A percentile compares a stretch with the other conserved stretches of the same genome.
Evolutionary conservation across 2,329 filamentous ascomycete genomes (phyloP).

Genomic region (Emergomyces orientalis): DNA sequence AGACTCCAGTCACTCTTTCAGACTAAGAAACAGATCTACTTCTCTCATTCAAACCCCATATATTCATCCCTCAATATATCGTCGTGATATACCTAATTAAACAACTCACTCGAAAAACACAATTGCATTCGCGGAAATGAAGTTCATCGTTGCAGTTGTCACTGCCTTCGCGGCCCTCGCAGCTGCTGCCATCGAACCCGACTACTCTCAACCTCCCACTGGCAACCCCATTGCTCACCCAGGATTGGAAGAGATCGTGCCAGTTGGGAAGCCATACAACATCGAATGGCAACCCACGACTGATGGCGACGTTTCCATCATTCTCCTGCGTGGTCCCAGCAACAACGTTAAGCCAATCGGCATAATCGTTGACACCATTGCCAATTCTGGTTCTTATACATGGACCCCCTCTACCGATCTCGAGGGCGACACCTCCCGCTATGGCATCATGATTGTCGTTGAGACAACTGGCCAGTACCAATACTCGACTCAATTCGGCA

Average conservation of each 20-base stretch:
- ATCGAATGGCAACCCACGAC: slow-evolving; percentile 48
- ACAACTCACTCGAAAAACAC: background rate
- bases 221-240: slow-evolving; percentile 50
- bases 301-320: slow-evolving; percentile 41
- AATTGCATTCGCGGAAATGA: slow-evolving; percentile 26
- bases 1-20: slow-evolving; percentile 20
- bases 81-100: background rate
- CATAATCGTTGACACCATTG: slow-evolving; percentile 45
- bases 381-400: slow-evolving; percentile 47
- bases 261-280: slow-evolving; percentile 46
- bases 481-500: slow-evolving; percentile 54
- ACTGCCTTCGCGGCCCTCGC: slow-evolving; percentile 33
- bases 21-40: background rate
- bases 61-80: background rate
- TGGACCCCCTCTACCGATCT: slow-evolving; percentile 47
- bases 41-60: slow-evolving; percentile 15
- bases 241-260: slow-evolving; percentile 44
- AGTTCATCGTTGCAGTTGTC: slow-evolving; percentile 31
- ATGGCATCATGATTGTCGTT: slow-evolving; percentile 54
- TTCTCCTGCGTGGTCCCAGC: slow-evolving; percentile 51
- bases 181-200: slow-evolving; percentile 29
- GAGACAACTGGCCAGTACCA: slow-evolving; percentile 53
- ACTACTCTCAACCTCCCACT: slow-evolving; percentile 27
- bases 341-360: slow-evolving; percentile 45
- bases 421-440: slow-evolving; percentile 42